Conservation (phyloP, 805 yeast species). For the Candida morakotiae region DNA sequence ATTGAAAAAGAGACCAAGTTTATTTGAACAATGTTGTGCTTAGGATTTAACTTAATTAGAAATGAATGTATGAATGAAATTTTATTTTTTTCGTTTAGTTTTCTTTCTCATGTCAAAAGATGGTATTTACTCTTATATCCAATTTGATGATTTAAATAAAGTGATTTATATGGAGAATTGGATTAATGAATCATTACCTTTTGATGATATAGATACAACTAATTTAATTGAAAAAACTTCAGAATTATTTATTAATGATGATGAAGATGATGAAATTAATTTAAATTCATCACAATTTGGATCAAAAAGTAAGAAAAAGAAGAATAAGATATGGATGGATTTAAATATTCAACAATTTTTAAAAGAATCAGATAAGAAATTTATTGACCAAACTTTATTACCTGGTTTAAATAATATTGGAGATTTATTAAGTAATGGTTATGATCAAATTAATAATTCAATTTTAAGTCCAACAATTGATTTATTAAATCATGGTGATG, state of each 20-base stretch:
- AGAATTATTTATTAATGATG: constrained; percentile 33
- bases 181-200: constrained; percentile 37
- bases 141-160: constrained; percentile 35
- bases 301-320: constrained; percentile 33
- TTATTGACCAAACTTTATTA: constrained; percentile 29
- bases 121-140: constrained; percentile 26
- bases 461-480: constrained; percentile 11
- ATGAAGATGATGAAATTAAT: constrained; percentile 38
- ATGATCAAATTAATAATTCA: constrained; percentile 19
- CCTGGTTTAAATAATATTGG: constrained; percentile 25
- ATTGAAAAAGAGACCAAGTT: constrained; percentile 38
- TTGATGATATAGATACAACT: constrained; percentile 39
- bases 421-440: constrained; percentile 33
- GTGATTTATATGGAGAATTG: constrained; percentile 39
- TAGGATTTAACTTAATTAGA: not conserved
- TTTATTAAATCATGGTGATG: constrained; percentile 24
- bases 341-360: constrained; percentile 20
- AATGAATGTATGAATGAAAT: constrained; percentile 1
- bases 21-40: constrained; percentile 36
- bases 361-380: constrained; percentile 5
- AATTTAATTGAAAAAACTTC: constrained; percentile 34
- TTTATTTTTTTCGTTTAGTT: not conserved
- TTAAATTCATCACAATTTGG: constrained; percentile 35
- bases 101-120: constrained; percentile 12
- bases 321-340: constrained; percentile 35